Conservation (phyloP, 768 basidiomycete species). For the Collybia sordida region DNA sequence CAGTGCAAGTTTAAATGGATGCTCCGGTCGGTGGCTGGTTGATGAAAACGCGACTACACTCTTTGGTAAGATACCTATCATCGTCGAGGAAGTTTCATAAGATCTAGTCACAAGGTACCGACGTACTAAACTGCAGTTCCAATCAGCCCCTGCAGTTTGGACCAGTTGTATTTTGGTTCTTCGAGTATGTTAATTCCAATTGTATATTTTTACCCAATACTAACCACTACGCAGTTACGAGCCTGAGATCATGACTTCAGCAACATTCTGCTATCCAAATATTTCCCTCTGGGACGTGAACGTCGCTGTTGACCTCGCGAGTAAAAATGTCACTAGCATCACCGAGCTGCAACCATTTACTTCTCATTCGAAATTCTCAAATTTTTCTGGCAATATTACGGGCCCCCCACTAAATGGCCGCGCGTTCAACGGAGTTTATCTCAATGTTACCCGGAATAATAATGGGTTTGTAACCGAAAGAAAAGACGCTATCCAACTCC, state of each 20-base stretch:
- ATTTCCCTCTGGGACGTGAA: slow-evolving; percentile 45
- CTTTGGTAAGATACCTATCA: slow-evolving; percentile 35
- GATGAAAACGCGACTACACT: slow-evolving; percentile 34
- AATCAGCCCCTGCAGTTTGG: slow-evolving; percentile 33
- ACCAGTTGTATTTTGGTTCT: slow-evolving; percentile 60
- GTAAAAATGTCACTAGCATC: slow-evolving; percentile 42
- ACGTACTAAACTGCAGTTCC: slow-evolving; percentile 2
- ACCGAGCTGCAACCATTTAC: slow-evolving; percentile 38
- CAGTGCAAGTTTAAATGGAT: slow-evolving; percentile 34
- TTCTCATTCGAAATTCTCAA: slow-evolving; percentile 35
- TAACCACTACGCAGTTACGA: slow-evolving; percentile 22
- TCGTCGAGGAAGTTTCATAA: background rate
- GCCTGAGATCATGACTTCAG: slow-evolving; percentile 38
- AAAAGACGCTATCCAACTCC: slow-evolving; percentile 42
- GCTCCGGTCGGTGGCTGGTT: slow-evolving; percentile 40
- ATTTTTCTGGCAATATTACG: slow-evolving; percentile 42
- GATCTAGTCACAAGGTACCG: background rate
- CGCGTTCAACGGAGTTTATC: slow-evolving; percentile 56
- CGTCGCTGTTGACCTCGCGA: slow-evolving; percentile 42
- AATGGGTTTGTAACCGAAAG: slow-evolving; percentile 40
- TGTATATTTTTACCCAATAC: background rate
- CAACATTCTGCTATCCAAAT: slow-evolving; percentile 46
- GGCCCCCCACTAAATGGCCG: slow-evolving; percentile 41
- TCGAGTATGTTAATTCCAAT: slow-evolving; percentile 29
- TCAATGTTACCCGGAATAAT: slow-evolving; percentile 41